These are phyloP conservation scores for Arthrobotrys musiformis DNA, from an alignment of 2,329 filamentous ascomycete species.

Conservation along the genomic window DNA sequence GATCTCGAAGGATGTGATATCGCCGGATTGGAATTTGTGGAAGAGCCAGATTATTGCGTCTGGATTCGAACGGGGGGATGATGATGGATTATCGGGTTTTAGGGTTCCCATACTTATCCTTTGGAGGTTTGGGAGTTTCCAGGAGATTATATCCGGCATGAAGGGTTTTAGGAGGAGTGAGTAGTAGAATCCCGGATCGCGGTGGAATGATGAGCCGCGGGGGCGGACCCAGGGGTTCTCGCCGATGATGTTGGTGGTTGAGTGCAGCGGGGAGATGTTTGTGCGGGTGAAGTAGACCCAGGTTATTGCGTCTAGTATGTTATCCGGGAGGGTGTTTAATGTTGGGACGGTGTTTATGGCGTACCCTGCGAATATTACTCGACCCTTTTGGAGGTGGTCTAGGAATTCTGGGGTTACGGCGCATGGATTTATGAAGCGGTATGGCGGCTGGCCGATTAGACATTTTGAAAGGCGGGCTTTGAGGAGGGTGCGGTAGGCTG, in stretches of 20 bases:
- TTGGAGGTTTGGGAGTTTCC: neutral
- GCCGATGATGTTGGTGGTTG: neutral
- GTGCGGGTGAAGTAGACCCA: conserved; percentile 21
- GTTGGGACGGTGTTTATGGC: conserved; percentile 6
- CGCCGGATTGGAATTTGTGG: neutral
- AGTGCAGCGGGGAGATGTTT: neutral
- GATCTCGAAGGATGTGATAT: neutral
- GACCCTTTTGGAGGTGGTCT: neutral
- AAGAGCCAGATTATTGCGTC: neutral
- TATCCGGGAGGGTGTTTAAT: neutral
- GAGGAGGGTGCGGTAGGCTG: neutral
- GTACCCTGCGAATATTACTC: conserved; percentile 27
- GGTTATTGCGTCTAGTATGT: neutral
- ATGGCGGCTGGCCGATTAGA: neutral
- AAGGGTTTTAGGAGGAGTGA: neutral
- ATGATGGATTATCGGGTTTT: neutral
- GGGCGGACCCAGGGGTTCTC: neutral
- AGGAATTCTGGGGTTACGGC: conserved; percentile 25
- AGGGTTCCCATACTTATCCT: conserved; percentile 18
- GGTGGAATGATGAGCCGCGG: neutral
- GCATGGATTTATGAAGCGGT: conserved; percentile 5
- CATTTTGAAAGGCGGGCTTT: conserved; percentile 2
- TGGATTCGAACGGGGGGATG: neutral
- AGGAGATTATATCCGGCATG: conserved; percentile 5
- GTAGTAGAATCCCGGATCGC: neutral